These are phyloP conservation scores for Quercus cerris DNA, from an alignment of 306 rosid genomes.

Conservation along the genomic window DNA sequence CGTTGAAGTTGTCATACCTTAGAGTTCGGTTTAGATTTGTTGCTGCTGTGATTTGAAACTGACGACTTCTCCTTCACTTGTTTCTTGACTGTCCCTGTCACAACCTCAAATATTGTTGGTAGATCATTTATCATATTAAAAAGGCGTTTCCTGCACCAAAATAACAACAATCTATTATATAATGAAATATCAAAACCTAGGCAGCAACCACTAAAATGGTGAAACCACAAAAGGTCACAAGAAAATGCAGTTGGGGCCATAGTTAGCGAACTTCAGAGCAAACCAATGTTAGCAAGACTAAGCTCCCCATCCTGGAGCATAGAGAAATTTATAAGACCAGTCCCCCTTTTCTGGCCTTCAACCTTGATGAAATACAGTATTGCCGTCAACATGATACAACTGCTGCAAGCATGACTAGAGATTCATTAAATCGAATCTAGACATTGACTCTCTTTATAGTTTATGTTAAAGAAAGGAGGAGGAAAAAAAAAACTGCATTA, in stretches of 20 bases:
- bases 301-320: background rate
- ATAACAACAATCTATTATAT: constrained; percentile 4
- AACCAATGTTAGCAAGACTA: background rate
- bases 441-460: background rate
- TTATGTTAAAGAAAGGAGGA: background rate
- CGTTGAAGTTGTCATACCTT: constrained; percentile 44
- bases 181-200: constrained; percentile 3
- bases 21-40: constrained; percentile 58
- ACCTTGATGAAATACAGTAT: background rate
- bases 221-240: constrained; percentile 6
- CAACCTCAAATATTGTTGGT: constrained; percentile 81
- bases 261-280: background rate
- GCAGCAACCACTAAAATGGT: background rate
- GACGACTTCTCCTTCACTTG: constrained; percentile 72
- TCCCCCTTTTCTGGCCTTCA: constrained; percentile 4
- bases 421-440: background rate
- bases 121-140: constrained; percentile 82
- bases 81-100: constrained; percentile 64
- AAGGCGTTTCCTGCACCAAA: constrained; percentile 67
- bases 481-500: background rate
- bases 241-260: background rate
- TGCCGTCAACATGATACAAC: background rate
- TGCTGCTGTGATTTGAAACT: constrained; percentile 65
- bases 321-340: constrained; percentile 2
- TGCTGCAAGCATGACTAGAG: background rate